A percentile compares a stretch with the other conserved stretches of the same genome.
phyloP scores from a whole-genome alignment of 2,329 filamentous ascomycete genomes.

The Hymenotorrendiella dingleyae region DNA sequence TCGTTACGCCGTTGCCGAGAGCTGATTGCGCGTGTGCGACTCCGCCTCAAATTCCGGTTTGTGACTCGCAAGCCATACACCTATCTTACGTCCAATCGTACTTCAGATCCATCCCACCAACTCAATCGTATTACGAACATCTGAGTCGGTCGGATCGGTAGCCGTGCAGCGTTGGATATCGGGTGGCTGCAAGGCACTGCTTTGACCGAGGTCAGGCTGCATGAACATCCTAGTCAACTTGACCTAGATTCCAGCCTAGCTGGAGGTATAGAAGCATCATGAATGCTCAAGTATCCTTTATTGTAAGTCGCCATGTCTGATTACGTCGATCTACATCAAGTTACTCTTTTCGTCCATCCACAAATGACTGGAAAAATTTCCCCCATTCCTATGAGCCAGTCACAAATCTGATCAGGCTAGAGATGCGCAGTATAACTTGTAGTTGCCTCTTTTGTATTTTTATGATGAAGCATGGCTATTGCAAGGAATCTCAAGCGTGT shows the following conservation, averaged over 20 bases:
- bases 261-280: conserved; percentile 33
- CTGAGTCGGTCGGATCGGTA: not conserved
- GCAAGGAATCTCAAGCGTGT: conserved; percentile 8
- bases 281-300: conserved; percentile 53
- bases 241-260: conserved; percentile 15
- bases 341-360: not conserved
- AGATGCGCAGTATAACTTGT: no score
- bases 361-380: conserved; percentile 3
- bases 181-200: conserved; percentile 29
- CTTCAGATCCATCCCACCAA: conserved; percentile 1
- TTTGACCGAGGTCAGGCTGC: conserved; percentile 21
- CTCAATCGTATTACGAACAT: not conserved
- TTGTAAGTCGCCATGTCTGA: conserved; percentile 39
- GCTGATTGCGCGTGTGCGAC: conserved; percentile 5
- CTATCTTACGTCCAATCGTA: conserved; percentile 1
- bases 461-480: conserved; percentile 8
- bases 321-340: not conserved
- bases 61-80: conserved; percentile 2
- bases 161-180: conserved; percentile 8
- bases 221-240: conserved; percentile 20
- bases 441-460: not conserved
- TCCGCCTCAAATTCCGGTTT: not conserved
- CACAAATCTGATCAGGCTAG: no score
- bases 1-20: not conserved
- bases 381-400: no score